Percentiles rank a stretch among this genome's conserved stretches.
These are phyloP conservation scores for Lycium barbarum DNA, from an alignment of 257 asterid species.

Conservation along the genomic window DNA sequence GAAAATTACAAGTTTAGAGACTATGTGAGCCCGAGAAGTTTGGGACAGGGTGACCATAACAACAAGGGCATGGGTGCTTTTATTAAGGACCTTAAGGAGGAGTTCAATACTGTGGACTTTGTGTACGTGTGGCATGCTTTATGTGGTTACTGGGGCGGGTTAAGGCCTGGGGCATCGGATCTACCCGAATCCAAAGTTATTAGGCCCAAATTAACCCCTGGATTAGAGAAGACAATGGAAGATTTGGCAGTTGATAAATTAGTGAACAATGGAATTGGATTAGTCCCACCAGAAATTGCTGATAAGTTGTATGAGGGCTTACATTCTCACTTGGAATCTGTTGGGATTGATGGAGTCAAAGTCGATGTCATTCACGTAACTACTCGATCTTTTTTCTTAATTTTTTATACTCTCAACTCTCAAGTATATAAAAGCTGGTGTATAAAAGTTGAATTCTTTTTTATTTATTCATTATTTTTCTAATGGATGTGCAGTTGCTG, in stretches of 20 bases:
- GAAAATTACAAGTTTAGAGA: slow-evolving; percentile 88
- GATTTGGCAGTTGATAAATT: slow-evolving; percentile 94
- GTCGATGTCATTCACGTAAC: slow-evolving; percentile 92
- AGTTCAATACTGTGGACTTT: slow-evolving; percentile 62
- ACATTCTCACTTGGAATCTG: slow-evolving; percentile 82
- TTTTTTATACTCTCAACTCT: neutral
- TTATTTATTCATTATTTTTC: neutral
- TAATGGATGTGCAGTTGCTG: slow-evolving; percentile 53
- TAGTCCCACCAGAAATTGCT: slow-evolving; percentile 79
- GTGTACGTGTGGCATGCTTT: slow-evolving; percentile 97
- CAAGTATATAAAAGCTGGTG: too few relatives aligned
- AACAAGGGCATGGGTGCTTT: slow-evolving; percentile 83
- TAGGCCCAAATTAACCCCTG: slow-evolving; percentile 74
- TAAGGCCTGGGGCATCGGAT: slow-evolving; percentile 60
- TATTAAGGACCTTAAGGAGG: slow-evolving; percentile 67
- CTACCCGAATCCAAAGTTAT: slow-evolving; percentile 72
- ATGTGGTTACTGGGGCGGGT: slow-evolving; percentile 99
- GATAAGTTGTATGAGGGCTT: slow-evolving; percentile 76
- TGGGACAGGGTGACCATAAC: slow-evolving; percentile 44
- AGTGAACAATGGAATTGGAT: slow-evolving; percentile 86
- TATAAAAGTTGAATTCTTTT: too few relatives aligned
- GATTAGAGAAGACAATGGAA: slow-evolving; percentile 85
- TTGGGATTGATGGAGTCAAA: slow-evolving; percentile 93
- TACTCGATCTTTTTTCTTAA: neutral
- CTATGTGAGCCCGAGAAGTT: slow-evolving; percentile 56